These are phyloP conservation scores for Circinella minor DNA, from an alignment of 371 early-diverging fungal genomes.

Conservation along the genomic window DNA sequence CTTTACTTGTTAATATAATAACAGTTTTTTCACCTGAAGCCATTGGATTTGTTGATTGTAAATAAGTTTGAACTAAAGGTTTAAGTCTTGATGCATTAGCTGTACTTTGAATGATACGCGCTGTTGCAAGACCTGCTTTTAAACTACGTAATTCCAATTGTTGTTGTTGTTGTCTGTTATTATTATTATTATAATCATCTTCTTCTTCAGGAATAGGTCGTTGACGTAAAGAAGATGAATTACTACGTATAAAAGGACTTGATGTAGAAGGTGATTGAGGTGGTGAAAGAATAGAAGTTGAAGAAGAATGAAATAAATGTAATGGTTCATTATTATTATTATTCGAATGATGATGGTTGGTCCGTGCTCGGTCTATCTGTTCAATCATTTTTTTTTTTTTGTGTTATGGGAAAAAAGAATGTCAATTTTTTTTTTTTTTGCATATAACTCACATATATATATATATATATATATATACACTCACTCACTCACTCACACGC, in stretches of 20 bases:
- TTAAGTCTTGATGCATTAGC: slow-evolving; percentile 23
- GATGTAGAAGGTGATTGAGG: slow-evolving; percentile 28
- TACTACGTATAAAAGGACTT: slow-evolving; percentile 7
- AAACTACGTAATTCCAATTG: slow-evolving; percentile 10
- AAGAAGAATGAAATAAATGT: slow-evolving; percentile 18
- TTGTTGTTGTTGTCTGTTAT: slow-evolving; percentile 16
- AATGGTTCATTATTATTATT: slow-evolving; percentile 11
- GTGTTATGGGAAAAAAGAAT: background rate
- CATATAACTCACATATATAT: too few species aligned
- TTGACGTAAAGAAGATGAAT: background rate
- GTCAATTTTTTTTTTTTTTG: background rate
- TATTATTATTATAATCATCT: background rate
- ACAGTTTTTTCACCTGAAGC: slow-evolving; percentile 74
- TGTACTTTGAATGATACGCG: slow-evolving; percentile 25
- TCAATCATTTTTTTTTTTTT: too few species aligned
- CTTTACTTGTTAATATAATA: slow-evolving; percentile 77
- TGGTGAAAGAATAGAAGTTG: slow-evolving; percentile 20
- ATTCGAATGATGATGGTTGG: slow-evolving; percentile 1
- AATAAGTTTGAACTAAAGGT: slow-evolving; percentile 48
- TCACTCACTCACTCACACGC: slow-evolving; percentile 2
- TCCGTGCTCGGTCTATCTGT: slow-evolving; percentile 17
- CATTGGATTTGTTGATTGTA: slow-evolving; percentile 56
- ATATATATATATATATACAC: too few species aligned
- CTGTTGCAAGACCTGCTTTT: slow-evolving; percentile 26
- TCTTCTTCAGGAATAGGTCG: slow-evolving; percentile 6